phyloP scores from a whole-genome alignment of 2,329 filamentous ascomycete species.

The Hortaea werneckii region DNA sequence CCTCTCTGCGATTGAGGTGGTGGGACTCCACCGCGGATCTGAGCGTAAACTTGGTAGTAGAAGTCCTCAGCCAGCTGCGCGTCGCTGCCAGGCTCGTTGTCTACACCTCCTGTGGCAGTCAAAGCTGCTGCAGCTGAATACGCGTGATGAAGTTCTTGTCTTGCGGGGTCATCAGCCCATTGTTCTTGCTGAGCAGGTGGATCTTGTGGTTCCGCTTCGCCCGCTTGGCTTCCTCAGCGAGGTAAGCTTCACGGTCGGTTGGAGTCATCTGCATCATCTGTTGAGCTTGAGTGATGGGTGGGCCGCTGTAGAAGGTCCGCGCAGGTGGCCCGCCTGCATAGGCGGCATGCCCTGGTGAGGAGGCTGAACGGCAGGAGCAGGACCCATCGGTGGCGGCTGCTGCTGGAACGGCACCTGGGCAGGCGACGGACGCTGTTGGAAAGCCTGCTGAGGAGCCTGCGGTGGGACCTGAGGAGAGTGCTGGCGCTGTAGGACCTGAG shows the following conservation, averaged over 20 bases:
- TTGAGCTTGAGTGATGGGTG: conserved; percentile 56
- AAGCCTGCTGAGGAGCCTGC: conserved; percentile 11
- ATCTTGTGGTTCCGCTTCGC: conserved; percentile 99
- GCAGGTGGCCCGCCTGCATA: conserved; percentile 21
- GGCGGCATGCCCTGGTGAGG: conserved; percentile 25
- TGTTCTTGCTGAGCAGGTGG: conserved; percentile 81
- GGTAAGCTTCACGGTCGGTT: conserved; percentile 70
- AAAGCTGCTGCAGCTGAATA: conserved; percentile 96
- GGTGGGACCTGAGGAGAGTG: conserved; percentile 13
- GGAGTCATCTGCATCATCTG: conserved; percentile 70
- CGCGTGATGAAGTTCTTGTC: conserved; percentile 99
- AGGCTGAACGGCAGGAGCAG: conserved; percentile 21
- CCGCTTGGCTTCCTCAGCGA: conserved; percentile 85
- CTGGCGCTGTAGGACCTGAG: conserved; percentile 31
- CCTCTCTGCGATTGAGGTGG: conserved; percentile 67
- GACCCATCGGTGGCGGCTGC: conserved; percentile 11
- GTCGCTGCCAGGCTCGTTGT: conserved; percentile 63
- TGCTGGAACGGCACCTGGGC: conserved; percentile 7
- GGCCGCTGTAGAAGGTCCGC: conserved; percentile 41
- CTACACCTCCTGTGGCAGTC: conserved; percentile 77
- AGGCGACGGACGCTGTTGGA: conserved; percentile 15
- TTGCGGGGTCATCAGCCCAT: conserved; percentile 96
- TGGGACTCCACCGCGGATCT: conserved; percentile 65
- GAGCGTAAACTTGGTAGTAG: conserved; percentile 95
- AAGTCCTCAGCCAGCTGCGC: conserved; percentile 84